Percentiles rank a stretch among this genome's conserved stretches.
Conservation (phyloP, 1,284 basidiomycete species). For the Trichosporon ovoides region DNA sequence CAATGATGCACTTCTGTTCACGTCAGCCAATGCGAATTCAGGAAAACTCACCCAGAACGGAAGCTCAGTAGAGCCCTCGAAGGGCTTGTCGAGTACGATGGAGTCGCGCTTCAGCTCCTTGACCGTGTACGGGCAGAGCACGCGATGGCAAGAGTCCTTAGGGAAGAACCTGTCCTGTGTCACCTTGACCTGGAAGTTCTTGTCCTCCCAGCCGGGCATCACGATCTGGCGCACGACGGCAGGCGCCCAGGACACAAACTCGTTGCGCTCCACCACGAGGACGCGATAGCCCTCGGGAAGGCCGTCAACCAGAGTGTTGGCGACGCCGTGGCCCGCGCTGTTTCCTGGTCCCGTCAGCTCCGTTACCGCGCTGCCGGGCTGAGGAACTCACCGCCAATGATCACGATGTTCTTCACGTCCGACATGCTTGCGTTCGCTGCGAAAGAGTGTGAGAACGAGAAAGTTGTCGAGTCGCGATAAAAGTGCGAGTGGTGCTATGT, state of each 20-base stretch:
- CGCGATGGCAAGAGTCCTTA: slow-evolving; percentile 26
- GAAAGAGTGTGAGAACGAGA: neutral
- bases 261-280: slow-evolving; percentile 48
- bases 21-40: neutral
- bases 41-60: slow-evolving; percentile 47
- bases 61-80: slow-evolving; percentile 43
- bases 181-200: slow-evolving; percentile 32
- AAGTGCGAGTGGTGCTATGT: too few species aligned
- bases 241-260: slow-evolving; percentile 44
- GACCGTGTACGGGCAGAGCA: slow-evolving; percentile 42
- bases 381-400: slow-evolving; percentile 37
- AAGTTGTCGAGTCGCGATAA: neutral
- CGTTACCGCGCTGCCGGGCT: too few species aligned
- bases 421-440: too few species aligned
- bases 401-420: slow-evolving; percentile 33
- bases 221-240: slow-evolving; percentile 47
- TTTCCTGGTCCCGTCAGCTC: slow-evolving; percentile 27
- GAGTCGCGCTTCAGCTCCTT: slow-evolving; percentile 37
- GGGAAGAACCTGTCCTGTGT: slow-evolving; percentile 42
- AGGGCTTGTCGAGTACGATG: slow-evolving; percentile 41
- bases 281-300: slow-evolving; percentile 47
- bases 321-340: slow-evolving; percentile 35
- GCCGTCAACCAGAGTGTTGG: slow-evolving; percentile 35
- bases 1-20: slow-evolving; percentile 36
- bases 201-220: slow-evolving; percentile 48